Evolutionary conservation across 306 rosid genomes (phyloP), one percentile per base, ranked within the genome.

Genomic region (Leucaena leucocephala): DNA sequence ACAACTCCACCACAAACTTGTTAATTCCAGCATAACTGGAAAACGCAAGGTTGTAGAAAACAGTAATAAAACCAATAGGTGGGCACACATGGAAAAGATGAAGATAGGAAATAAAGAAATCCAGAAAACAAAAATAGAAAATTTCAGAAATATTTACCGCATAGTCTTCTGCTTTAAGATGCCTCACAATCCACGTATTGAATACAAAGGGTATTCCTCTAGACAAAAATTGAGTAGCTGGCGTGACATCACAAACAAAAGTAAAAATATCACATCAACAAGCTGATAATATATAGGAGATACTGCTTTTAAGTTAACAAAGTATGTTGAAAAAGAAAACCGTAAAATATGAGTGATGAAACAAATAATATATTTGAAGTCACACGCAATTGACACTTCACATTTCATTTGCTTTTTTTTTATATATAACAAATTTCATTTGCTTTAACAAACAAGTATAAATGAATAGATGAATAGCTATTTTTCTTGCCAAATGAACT

Each of bases 181-280:
- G 94, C 88, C 98, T 87, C 66, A 92, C 90, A 75, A 95, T 91
- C 97, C 97, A 93, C 42, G 94, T 89, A 85, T 92, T 95, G 91
- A 95, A 93, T 78, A 92, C 80, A 76, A 95, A 95, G 43, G 97
- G 98, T 50, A 95, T 92, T 64, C 98, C 98, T 76, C 98, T 88
- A 34, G 98, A 95, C 86, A 93, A 86, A 86, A 95, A 80, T 79
- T 95, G 98, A 21, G 98, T 95, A 84, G 98, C 98, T 95, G 85
- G 71, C 82, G 35, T 72, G 34, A 72, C 34, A 68, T 67, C 52
- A 69, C 44, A 71, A 35, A 35, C 68, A 67, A 67, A 40, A 67
- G 72, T 13, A 2, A 39, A 3, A 39, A 33, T 33, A 34, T 13
- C 67, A 63, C 35, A 78, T 78, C 61, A 68, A 19, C 15, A 15